Evolutionary conservation across 192 early-diverging fungal genomes (phyloP), one percentile per base, ranked within the genome.

Genomic region (Coemansia sp.): DNA sequence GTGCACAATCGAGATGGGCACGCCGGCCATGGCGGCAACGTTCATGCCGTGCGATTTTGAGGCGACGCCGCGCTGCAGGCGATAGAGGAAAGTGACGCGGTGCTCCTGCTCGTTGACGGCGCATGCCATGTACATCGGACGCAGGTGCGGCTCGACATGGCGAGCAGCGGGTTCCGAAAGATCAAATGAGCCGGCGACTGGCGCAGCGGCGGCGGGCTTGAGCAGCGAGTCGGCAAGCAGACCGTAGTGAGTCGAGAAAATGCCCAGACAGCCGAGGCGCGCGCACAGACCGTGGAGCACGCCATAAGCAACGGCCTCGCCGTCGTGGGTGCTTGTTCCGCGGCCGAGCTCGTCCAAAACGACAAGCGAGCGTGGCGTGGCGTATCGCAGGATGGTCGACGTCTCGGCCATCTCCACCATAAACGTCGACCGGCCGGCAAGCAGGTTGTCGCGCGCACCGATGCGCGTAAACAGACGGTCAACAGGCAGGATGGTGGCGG

Each of bases 21-120:
- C 87, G 7, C 94, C 94, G 0, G 96, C 97, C 92, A 98, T 97
- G n/a, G 82, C 84, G 4, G 97, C 97, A 0, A 98, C 95, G 63
- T 98, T 98, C 95, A 98, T 97, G 54, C 97, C 97, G 69, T 94
- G 96, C 25, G 93, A 94, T 77, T 94, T 94, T 45, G 91, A 91
- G 66, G 93, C 96, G 3, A 90, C 89, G 12, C 97, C 97, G 20
- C 79, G 63, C 10, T 86, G 83, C 36, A 99, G 71, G 58, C 94
- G 94, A 75, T 99, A 99, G 60, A 99, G 71, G 77, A 99, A 99
- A 0, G 93, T 94, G 17, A 99, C 92, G n/a, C 92, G 85, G 38
- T 88, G 87, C 69, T 89, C 86, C 0, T 89, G 88, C 58, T 94
- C 89, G 56, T 97, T 89, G 20, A 92, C 86, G 6, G 88, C 77